phyloP scores from a whole-genome alignment of 148 eudicot genomes.

The Spergularia marina region DNA sequence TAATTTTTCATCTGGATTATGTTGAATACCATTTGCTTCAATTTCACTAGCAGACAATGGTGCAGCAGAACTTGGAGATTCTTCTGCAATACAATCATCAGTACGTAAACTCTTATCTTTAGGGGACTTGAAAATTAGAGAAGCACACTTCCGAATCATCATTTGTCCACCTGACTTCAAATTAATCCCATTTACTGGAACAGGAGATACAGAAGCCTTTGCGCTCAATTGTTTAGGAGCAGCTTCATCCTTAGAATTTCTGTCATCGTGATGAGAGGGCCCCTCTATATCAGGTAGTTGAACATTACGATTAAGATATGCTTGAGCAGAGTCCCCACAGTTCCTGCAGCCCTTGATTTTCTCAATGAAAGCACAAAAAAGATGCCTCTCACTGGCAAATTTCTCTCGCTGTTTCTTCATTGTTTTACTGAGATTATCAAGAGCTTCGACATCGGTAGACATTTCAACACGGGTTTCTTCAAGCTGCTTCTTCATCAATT shows the following conservation, averaged over 20 bases:
- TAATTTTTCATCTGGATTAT: constrained; percentile 15
- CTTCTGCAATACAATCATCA: constrained; percentile 27
- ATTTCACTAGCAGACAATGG: constrained; percentile 30
- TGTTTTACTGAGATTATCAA: constrained; percentile 61
- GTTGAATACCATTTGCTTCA: constrained; percentile 23
- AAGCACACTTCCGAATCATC: constrained; percentile 65
- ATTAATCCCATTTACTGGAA: constrained; percentile 31
- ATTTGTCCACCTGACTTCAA: constrained; percentile 46
- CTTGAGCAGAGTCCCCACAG: constrained; percentile 55
- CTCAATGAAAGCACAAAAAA: constrained; percentile 53
- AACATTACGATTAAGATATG: constrained; percentile 45
- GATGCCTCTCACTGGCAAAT: constrained; percentile 50
- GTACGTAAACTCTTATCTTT: constrained; percentile 27
- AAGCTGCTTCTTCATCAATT: constrained; percentile 51
- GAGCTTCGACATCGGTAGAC: constrained; percentile 64
- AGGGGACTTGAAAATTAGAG: constrained; percentile 60
- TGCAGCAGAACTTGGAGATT: constrained; percentile 29
- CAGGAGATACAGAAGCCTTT: constrained; percentile 24
- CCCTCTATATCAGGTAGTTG: constrained; percentile 39
- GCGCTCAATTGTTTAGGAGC: constrained; percentile 20
- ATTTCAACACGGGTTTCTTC: constrained; percentile 66
- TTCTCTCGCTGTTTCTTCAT: constrained; percentile 61
- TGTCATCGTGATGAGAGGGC: constrained; percentile 15
- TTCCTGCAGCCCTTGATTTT: constrained; percentile 53
- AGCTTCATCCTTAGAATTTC: constrained; percentile 21